Evolutionary conservation across 257 asterid genomes (phyloP).

Genomic region (Solanum sitiens): DNA sequence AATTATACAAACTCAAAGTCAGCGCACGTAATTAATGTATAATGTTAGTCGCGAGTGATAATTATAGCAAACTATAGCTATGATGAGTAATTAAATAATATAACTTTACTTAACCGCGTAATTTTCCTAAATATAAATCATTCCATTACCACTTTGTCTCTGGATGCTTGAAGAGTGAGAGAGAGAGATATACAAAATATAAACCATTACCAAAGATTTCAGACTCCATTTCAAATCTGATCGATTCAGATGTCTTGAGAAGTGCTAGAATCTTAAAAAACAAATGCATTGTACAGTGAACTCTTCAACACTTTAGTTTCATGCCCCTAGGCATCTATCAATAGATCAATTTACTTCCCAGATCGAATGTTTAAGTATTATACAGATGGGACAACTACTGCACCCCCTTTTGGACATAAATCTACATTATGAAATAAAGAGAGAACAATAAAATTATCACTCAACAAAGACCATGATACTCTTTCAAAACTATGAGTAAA

Average conservation of each 20-base stretch:
- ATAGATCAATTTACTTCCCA: neutral
- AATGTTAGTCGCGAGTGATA: too few relatives aligned
- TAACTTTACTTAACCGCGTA: too few relatives aligned
- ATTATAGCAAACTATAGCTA: too few relatives aligned
- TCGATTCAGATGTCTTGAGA: too few relatives aligned
- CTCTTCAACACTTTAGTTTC: neutral
- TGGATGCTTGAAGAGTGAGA: neutral
- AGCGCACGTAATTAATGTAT: too few relatives aligned
- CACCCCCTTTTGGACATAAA: neutral
- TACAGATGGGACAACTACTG: neutral
- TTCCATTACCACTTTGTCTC: neutral
- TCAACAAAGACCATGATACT: neutral
- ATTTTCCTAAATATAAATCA: neutral
- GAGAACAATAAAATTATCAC: neutral
- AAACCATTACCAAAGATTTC: too few relatives aligned
- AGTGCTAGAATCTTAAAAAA: too few relatives aligned
- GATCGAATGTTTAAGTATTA: neutral
- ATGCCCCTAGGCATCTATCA: neutral
- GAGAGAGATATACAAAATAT: too few relatives aligned
- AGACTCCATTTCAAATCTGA: too few relatives aligned
- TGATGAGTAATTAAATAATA: too few relatives aligned
- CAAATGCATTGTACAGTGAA: neutral
- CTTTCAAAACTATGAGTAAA: neutral
- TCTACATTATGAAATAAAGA: neutral
- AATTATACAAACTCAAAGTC: too few relatives aligned